phyloP scores from a whole-genome alignment of 2,329 filamentous ascomycete genomes.

The Calonectria hongkongensis region DNA sequence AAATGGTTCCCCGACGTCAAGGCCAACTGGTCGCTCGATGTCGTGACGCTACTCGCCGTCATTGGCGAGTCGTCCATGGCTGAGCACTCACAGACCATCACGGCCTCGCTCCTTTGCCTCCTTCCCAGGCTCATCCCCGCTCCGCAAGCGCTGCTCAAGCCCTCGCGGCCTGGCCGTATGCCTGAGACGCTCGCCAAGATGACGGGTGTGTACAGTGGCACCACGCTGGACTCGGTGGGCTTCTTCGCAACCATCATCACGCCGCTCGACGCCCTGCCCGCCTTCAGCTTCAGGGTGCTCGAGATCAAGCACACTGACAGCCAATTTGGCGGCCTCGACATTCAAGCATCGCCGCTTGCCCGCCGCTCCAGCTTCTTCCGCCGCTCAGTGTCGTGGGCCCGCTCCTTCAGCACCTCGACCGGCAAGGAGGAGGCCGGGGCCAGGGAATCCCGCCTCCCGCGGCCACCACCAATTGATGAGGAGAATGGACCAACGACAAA shows the following conservation, averaged over 20 bases:
- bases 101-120: conserved; percentile 74
- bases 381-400: conserved; percentile 41
- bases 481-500: conserved; percentile 33
- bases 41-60: conserved; percentile 78
- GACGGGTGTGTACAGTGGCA: conserved; percentile 75
- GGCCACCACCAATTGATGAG: conserved; percentile 44
- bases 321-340: conserved; percentile 41
- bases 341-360: conserved; percentile 22
- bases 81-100: conserved; percentile 75
- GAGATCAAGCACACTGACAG: conserved; percentile 67
- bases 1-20: conserved; percentile 67
- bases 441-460: conserved; percentile 33
- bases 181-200: conserved; percentile 73
- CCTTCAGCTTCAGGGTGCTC: conserved; percentile 69
- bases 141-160: conserved; percentile 77
- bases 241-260: conserved; percentile 79
- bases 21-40: conserved; percentile 73
- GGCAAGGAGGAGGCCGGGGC: conserved; percentile 22
- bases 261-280: conserved; percentile 68
- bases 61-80: conserved; percentile 77
- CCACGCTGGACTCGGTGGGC: conserved; percentile 72
- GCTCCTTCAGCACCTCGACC: conserved; percentile 24
- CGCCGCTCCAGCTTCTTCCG: conserved; percentile 31
- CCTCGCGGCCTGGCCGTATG: conserved; percentile 72
- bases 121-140: conserved; percentile 77